Evolutionary conservation across 2,329 filamentous ascomycete genomes (phyloP), one percentile per base, ranked within the genome.

Genomic region (Aspergillus jensenii): DNA sequence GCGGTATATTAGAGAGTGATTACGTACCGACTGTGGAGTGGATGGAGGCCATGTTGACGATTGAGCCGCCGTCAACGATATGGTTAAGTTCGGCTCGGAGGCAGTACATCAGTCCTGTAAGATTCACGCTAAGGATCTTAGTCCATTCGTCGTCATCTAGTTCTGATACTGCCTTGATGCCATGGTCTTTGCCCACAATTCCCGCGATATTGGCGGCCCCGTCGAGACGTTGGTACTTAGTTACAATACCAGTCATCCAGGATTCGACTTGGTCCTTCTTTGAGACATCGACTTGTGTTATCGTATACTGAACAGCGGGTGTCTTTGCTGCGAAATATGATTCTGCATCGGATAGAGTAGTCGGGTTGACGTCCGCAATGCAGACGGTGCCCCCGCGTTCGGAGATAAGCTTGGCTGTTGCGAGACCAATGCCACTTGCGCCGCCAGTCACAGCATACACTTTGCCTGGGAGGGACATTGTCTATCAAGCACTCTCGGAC

Each of bases 11-110:
- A 19, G 19, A 19, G 19, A 19, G 19, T 19, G 19, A 19, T 19
- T 19, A 19, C 19, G 19, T 19, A 19, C 19, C 19, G 19, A 19
- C 19, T 19, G 19, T 19, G 19, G 19, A 19, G 7, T 27, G 25
- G 7, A 27, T 27, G 25, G 47, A 55, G 15, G 52, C 44, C 44
- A 55, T 55, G 31, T 55, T 55, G 19, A 55, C 35, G 43, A 55
- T 55, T 6, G 44, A 49, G 4, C 52, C 52, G 15, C 52, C 52
- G 6, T 55, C 35, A 41, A 11, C 21, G 3, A 55, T 33, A 15
- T 31, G 3, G 12, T 43, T 49, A 4, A 55, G 45, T 45, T 56
- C 53, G 2, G 33, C 45, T 6, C 45, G 45, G 14, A 56, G 45
- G 15, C 45, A 56, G 11, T 50, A 43, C 45, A 50, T 50, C 21